Evolutionary conservation across 2,329 filamentous ascomycete species (phyloP).

Genomic region (Colletotrichum destructivum): DNA sequence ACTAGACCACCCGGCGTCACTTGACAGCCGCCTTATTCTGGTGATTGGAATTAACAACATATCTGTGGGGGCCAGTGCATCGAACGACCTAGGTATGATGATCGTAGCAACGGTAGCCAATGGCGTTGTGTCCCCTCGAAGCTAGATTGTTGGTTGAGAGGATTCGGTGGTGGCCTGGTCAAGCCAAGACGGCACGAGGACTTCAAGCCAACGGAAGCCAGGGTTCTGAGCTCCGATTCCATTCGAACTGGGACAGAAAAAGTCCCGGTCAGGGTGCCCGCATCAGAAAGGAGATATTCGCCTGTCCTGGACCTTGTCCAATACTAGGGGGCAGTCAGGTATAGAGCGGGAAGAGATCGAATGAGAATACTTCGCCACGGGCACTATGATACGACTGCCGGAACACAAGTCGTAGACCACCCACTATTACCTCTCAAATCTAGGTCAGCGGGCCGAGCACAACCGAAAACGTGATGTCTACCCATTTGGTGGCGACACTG

Average conservation of each 20-base stretch:
- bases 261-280: not conserved
- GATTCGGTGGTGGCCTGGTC: conserved; percentile 1
- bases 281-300: not conserved
- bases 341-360: not conserved
- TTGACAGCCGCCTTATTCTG: conserved; percentile 14
- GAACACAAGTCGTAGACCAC: not conserved
- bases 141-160: conserved; percentile 26
- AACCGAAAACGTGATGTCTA: not conserved
- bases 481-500: not conserved
- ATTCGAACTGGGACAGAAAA: not conserved
- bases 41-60: not conserved
- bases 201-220: not conserved
- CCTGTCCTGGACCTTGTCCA: not conserved
- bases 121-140: not conserved
- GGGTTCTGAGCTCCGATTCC: not conserved
- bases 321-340: not conserved
- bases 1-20: conserved; percentile 15
- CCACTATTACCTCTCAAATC: not conserved
- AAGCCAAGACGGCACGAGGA: conserved; percentile 26
- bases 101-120: conserved; percentile 5
- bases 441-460: not conserved
- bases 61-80: not conserved
- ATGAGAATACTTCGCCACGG: not conserved
- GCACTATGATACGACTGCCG: not conserved
- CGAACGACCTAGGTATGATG: not conserved